Evolutionary conservation across 1,284 basidiomycete species (phyloP).

Genomic region (Baeospora myosura): DNA sequence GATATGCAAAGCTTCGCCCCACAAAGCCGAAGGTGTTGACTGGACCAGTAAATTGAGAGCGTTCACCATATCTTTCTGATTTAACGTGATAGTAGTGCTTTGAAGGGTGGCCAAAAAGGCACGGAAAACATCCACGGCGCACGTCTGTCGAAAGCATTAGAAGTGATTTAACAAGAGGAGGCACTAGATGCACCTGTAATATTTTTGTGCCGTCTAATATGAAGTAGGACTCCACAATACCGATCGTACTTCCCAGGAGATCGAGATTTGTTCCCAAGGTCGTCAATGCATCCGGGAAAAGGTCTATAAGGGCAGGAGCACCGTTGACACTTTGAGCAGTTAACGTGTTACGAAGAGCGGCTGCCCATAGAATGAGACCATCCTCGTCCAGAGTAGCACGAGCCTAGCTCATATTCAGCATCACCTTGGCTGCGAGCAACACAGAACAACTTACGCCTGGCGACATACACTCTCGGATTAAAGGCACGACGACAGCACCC

Average conservation of each 20-base stretch:
- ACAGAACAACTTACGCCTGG: conserved; percentile 42
- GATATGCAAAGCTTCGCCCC: conserved; percentile 64
- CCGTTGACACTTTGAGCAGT: conserved; percentile 43
- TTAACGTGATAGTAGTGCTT: conserved; percentile 40
- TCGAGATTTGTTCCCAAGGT: conserved; percentile 70
- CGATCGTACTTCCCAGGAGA: conserved; percentile 58
- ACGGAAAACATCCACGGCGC: conserved; percentile 45
- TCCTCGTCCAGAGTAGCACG: conserved; percentile 75
- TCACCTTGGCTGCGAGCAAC: conserved; percentile 1
- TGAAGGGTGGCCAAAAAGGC: conserved; percentile 45
- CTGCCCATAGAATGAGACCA: conserved; percentile 69
- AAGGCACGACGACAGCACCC: conserved; percentile 55
- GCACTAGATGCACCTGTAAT: conserved; percentile 47
- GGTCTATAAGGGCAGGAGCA: conserved; percentile 51
- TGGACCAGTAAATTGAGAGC: conserved; percentile 54
- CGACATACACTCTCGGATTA: conserved; percentile 70
- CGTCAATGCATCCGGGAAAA: conserved; percentile 60
- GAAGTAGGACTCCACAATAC: conserved; percentile 76
- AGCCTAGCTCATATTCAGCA: conserved; percentile 34
- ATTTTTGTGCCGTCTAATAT: conserved; percentile 64
- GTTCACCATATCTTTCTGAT: conserved; percentile 51
- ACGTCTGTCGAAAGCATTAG: conserved; percentile 29
- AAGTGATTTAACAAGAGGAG: conserved; percentile 1
- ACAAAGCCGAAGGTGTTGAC: conserved; percentile 49
- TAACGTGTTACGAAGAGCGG: conserved; percentile 63